These are phyloP conservation scores for Podila epigama DNA, from an alignment of 192 early-diverging fungal species.

Conservation along the genomic window DNA sequence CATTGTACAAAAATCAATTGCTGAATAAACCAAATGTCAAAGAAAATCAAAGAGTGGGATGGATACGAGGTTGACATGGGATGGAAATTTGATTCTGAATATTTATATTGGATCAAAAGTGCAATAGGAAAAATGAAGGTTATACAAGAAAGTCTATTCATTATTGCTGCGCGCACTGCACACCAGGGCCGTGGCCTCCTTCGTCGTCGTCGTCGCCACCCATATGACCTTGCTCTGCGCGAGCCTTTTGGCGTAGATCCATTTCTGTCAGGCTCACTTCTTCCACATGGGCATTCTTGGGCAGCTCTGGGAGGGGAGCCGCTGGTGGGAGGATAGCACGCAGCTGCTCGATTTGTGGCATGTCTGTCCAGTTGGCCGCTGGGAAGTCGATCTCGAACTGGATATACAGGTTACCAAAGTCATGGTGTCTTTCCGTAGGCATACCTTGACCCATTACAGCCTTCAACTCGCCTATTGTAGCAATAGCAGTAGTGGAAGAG, in stretches of 20 bases:
- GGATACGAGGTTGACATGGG: too few relatives aligned
- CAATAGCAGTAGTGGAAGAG: not conserved
- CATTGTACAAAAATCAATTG: not conserved
- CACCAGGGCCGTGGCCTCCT: slow-evolving; percentile 67
- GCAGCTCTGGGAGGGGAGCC: slow-evolving; percentile 25
- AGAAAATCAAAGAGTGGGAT: not conserved
- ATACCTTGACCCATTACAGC: slow-evolving; percentile 90
- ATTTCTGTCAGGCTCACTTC: slow-evolving; percentile 82
- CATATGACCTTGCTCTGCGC: slow-evolving; percentile 58
- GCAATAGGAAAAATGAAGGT: slow-evolving; percentile 8
- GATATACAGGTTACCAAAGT: slow-evolving; percentile 90
- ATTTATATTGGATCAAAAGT: too few relatives aligned
- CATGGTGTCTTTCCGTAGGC: slow-evolving; percentile 85
- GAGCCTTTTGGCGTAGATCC: slow-evolving; percentile 71
- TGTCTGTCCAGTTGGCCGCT: slow-evolving; percentile 72
- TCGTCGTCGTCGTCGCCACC: slow-evolving; percentile 73
- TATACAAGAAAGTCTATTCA: not conserved
- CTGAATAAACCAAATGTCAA: not conserved
- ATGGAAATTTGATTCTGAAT: too few relatives aligned
- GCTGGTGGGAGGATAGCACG: slow-evolving; percentile 81
- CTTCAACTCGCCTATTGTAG: slow-evolving; percentile 69
- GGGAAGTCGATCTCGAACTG: slow-evolving; percentile 95
- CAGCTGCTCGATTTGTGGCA: slow-evolving; percentile 72
- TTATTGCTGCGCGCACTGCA: slow-evolving; percentile 97
- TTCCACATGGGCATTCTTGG: slow-evolving; percentile 68